phyloP scores from a whole-genome alignment of 352 stramenopile species.

The Thraustochytrium striatum region DNA sequence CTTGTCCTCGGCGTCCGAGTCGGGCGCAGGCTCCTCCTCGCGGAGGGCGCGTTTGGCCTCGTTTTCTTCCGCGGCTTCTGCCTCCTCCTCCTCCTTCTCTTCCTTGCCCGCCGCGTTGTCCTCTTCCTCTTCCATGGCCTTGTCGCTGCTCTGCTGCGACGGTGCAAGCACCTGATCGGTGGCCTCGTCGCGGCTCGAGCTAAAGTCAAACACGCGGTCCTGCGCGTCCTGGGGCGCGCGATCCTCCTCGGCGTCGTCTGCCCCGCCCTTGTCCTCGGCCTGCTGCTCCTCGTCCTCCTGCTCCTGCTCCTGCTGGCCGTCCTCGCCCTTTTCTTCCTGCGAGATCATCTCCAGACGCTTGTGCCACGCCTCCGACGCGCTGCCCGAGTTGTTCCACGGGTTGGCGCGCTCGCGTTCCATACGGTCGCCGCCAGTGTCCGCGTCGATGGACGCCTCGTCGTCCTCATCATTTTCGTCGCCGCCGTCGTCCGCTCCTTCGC shows the following conservation, averaged over 20 bases:
- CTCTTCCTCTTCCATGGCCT: constrained; percentile 50
- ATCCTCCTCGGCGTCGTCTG: constrained; percentile 68
- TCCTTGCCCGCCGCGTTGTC: constrained; percentile 21
- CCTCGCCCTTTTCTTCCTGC: constrained; percentile 56
- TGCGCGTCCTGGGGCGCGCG: constrained; percentile 68
- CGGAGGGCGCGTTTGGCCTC: constrained; percentile 49
- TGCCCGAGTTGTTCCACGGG: constrained; percentile 87
- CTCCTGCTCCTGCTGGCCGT: constrained; percentile 62
- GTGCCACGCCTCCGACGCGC: constrained; percentile 94
- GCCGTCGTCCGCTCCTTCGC: not conserved
- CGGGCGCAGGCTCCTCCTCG: constrained; percentile 4
- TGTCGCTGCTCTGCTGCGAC: constrained; percentile 18
- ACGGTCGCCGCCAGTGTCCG: constrained; percentile 66
- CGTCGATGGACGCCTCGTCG: constrained; percentile 60
- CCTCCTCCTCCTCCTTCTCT: constrained; percentile 45
- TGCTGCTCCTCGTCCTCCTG: constrained; percentile 61
- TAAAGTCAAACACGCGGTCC: constrained; percentile 51
- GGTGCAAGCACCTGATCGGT: constrained; percentile 51
- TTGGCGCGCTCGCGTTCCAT: constrained; percentile 73
- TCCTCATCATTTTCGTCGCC: constrained; percentile 5
- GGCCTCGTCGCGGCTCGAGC: constrained; percentile 53
- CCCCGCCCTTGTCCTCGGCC: constrained; percentile 55
- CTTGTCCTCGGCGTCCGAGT: constrained; percentile 24
- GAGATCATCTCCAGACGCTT: constrained; percentile 84
- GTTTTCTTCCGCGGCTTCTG: constrained; percentile 24